Percentiles rank a stretch among this genome's conserved stretches.
phyloP scores from a whole-genome alignment of 2,329 filamentous ascomycete species.

The Trichocomaceae sp. region DNA sequence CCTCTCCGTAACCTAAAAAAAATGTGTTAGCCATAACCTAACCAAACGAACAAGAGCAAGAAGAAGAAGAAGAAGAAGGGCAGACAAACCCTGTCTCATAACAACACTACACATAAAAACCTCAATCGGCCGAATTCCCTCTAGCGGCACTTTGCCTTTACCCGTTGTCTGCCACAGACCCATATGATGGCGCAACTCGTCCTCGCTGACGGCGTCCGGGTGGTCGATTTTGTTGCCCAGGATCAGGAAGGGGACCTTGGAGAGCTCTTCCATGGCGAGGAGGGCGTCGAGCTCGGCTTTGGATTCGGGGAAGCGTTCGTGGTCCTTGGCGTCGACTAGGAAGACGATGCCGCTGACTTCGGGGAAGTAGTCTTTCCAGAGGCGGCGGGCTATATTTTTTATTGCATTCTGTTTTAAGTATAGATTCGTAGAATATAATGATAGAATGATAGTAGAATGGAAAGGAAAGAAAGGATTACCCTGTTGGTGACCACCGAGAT shows the following conservation, averaged over 20 bases:
- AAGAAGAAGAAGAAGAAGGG: not conserved
- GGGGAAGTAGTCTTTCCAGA: conserved; percentile 97
- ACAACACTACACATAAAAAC: conserved; percentile 99
- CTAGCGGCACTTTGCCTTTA: conserved; percentile 87
- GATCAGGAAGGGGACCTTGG: conserved; percentile 91
- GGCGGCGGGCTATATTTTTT: conserved; percentile 66
- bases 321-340: conserved; percentile 94
- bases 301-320: conserved; percentile 86
- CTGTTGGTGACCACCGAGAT: conserved; percentile 89
- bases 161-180: conserved; percentile 94
- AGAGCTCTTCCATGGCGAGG: conserved; percentile 91
- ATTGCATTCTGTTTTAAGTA: too few species aligned
- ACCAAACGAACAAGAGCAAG: not conserved
- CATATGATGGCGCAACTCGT: conserved; percentile 84
- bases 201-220: conserved; percentile 89
- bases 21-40: conserved; percentile 82
- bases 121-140: conserved; percentile 91
- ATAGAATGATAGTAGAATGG: not conserved
- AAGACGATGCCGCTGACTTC: conserved; percentile 96
- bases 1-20: conserved; percentile 82
- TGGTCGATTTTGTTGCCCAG: conserved; percentile 99
- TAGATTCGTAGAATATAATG: too few species aligned
- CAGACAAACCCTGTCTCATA: conserved; percentile 77
- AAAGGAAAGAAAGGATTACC: conserved; percentile 46
- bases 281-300: conserved; percentile 96